These are phyloP conservation scores for Monosporozyma servazzii DNA, from an alignment of 805 yeast genomes.

Conservation along the genomic window DNA sequence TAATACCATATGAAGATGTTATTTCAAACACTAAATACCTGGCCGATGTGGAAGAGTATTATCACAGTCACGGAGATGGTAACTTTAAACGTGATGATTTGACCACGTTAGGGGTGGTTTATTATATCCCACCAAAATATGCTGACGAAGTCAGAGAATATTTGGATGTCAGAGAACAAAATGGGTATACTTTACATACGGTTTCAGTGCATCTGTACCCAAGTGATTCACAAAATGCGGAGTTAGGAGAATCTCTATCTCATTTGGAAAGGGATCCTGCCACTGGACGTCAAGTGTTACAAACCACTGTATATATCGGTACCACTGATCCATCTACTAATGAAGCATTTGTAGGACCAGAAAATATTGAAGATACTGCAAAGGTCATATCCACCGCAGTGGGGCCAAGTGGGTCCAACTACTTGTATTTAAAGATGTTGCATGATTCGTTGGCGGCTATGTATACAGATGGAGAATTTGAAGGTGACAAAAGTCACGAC, in stretches of 20 bases:
- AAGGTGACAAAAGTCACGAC: conserved; percentile 5
- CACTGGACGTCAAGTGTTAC: conserved; percentile 37
- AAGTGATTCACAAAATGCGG: conserved; percentile 19
- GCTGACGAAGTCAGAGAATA: conserved; percentile 56
- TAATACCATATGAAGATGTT: conserved; percentile 53
- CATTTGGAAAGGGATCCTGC: conserved; percentile 8
- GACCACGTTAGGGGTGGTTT: conserved; percentile 73
- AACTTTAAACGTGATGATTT: conserved; percentile 34
- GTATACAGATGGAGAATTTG: conserved; percentile 14
- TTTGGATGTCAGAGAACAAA: conserved; percentile 77
- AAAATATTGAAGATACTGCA: conserved; percentile 51
- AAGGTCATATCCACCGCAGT: conserved; percentile 40
- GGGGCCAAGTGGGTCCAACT: conserved; percentile 81
- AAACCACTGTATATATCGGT: conserved; percentile 71
- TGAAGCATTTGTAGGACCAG: conserved; percentile 81
- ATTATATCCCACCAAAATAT: conserved; percentile 58
- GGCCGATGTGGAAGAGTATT: conserved; percentile 31
- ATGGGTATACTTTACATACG: conserved; percentile 68
- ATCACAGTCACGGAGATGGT: not conserved
- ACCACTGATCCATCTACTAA: conserved; percentile 48
- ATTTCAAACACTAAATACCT: conserved; percentile 34
- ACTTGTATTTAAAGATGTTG: conserved; percentile 56
- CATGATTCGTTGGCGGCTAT: conserved; percentile 38
- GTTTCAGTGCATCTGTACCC: conserved; percentile 51
- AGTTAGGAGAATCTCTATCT: conserved; percentile 16